Conservation (phyloP, 2,329 filamentous ascomycete genomes). For the Aspergillus alliaceus region DNA sequence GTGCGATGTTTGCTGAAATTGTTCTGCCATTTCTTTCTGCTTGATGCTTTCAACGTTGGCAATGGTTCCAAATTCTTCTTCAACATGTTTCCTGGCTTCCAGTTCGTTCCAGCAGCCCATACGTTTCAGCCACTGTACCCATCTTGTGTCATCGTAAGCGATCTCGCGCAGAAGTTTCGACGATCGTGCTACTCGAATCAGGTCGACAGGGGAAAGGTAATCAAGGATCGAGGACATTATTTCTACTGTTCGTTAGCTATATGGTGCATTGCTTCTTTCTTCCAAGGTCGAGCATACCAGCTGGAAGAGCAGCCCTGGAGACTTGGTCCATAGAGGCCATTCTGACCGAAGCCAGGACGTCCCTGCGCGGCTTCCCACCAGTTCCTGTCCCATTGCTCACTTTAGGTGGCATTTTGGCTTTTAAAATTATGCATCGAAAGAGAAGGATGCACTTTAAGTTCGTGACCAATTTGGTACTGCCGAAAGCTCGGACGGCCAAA, state of each 20-base stretch:
- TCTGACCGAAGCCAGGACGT: conserved; percentile 74
- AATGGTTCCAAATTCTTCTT: conserved; percentile 58
- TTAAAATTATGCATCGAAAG: conserved; percentile 28
- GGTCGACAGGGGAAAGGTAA: conserved; percentile 80
- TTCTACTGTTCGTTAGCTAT: conserved; percentile 55
- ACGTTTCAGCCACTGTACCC: conserved; percentile 79
- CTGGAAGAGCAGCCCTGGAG: conserved; percentile 75
- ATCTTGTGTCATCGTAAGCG: conserved; percentile 97
- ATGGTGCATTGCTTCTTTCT: background rate
- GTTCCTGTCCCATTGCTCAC: conserved; percentile 45
- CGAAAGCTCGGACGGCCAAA: conserved; percentile 11
- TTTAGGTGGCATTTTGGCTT: conserved; percentile 46
- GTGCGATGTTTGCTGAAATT: conserved; percentile 12
- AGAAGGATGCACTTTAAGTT: conserved; percentile 3
- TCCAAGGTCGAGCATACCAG: conserved; percentile 57
- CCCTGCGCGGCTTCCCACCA: conserved; percentile 40
- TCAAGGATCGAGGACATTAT: conserved; percentile 86
- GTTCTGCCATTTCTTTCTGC: conserved; percentile 24
- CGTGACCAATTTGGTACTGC: background rate
- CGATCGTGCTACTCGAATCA: conserved; percentile 79
- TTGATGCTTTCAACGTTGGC: conserved; percentile 27
- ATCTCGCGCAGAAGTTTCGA: conserved; percentile 91
- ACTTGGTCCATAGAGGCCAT: conserved; percentile 74
- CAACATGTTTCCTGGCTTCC: conserved; percentile 78
- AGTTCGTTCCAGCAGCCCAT: conserved; percentile 92